Conservation (phyloP, 202 grass and related monocot species). For the Elaeis oleifera region DNA sequence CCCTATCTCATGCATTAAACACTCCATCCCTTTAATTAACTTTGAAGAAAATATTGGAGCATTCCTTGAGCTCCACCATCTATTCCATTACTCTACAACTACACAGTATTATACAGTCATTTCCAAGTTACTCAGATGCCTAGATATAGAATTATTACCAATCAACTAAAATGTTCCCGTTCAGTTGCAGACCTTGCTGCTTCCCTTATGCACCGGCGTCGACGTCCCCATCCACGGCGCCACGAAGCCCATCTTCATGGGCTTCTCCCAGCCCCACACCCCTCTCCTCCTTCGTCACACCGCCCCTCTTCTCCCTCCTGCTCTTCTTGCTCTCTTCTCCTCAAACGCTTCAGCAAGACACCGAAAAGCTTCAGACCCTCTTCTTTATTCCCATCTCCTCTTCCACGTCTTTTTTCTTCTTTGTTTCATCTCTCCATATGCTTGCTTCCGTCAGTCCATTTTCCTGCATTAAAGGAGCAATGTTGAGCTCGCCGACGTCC, state of each 20-base stretch:
- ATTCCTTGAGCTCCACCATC: too few species aligned
- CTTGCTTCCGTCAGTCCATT: background rate
- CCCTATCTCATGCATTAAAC: too few species aligned
- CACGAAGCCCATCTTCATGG: constrained; percentile 49
- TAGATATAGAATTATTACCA: too few species aligned
- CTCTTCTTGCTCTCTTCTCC: background rate
- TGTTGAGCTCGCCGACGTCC: background rate
- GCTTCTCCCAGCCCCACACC: constrained; percentile 23
- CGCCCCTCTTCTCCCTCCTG: constrained; percentile 32
- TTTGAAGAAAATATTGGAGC: too few species aligned
- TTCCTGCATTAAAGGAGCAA: background rate
- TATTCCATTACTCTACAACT: too few species aligned
- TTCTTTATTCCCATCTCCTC: background rate
- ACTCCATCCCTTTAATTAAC: too few species aligned
- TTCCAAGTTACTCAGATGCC: too few species aligned
- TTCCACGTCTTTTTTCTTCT: background rate
- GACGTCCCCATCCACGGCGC: constrained; percentile 1
- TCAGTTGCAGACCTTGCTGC: constrained; percentile 11
- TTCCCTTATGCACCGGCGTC: background rate
- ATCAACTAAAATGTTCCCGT: background rate
- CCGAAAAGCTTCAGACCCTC: constrained; percentile 62
- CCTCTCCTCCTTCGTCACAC: constrained; percentile 37
- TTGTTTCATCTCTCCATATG: background rate
- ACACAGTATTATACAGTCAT: too few species aligned
- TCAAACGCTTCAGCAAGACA: constrained; percentile 29